phyloP scores from a whole-genome alignment of 768 basidiomycete species.

The Paxillus involutus region DNA sequence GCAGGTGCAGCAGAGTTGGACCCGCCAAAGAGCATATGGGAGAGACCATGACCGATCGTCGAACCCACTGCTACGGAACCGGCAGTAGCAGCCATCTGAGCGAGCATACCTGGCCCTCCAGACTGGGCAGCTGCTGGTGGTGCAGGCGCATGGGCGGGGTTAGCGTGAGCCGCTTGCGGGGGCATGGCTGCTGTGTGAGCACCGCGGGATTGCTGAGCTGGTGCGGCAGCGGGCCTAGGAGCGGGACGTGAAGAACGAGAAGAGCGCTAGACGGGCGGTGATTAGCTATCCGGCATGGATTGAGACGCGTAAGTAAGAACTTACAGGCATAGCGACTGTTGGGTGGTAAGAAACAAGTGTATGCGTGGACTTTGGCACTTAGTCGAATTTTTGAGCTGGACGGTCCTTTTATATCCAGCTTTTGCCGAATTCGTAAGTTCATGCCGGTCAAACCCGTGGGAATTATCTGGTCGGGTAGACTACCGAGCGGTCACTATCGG shows the following conservation, averaged over 20 bases:
- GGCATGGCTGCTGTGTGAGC: constrained; percentile 53
- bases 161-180: constrained; percentile 39
- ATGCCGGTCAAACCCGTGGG: constrained; percentile 17
- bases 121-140: constrained; percentile 41
- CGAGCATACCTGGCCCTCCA: constrained; percentile 68
- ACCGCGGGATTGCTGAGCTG: constrained; percentile 43
- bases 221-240: constrained; percentile 50
- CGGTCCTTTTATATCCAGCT: constrained; percentile 21
- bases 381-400: constrained; percentile 13
- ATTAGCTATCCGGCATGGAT: neutral
- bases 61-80: constrained; percentile 89
- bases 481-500: no score
- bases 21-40: constrained; percentile 86
- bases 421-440: constrained; percentile 13
- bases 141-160: constrained; percentile 42
- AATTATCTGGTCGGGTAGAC: constrained; percentile 9
- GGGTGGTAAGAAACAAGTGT: constrained; percentile 15
- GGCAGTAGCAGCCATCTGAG: constrained; percentile 88
- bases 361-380: neutral
- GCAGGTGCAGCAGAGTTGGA: constrained; percentile 42
- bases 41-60: constrained; percentile 87
- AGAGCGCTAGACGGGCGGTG: constrained; percentile 52
- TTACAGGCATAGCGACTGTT: constrained; percentile 47
- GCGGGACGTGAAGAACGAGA: constrained; percentile 72
- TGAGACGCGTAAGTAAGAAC: constrained; percentile 17